These are phyloP conservation scores for Patellifolia procumbens DNA, from an alignment of 179 eudicot species.

Conservation along the genomic window DNA sequence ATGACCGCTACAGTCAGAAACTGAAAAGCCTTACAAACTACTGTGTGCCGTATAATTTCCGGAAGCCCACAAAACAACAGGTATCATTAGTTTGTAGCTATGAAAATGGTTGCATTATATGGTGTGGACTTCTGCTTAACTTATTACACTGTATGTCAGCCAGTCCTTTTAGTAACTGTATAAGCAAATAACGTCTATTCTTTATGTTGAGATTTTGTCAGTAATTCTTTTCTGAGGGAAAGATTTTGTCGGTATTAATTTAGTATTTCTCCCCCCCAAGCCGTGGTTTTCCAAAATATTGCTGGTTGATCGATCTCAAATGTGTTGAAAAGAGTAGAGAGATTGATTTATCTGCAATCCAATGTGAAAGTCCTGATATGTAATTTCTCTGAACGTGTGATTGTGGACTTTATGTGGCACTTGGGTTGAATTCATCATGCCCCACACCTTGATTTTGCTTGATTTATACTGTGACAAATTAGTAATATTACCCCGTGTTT, in stretches of 20 bases:
- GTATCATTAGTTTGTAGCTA: constrained; percentile 35
- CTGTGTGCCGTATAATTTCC: constrained; percentile 62
- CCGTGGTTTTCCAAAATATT: neutral
- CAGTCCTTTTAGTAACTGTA: neutral
- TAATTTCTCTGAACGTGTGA: neutral
- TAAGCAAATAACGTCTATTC: neutral
- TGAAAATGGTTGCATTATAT: neutral
- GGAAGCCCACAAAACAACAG: constrained; percentile 99
- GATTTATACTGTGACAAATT: neutral
- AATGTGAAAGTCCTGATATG: neutral
- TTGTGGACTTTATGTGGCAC: neutral
- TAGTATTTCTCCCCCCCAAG: neutral
- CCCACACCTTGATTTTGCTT: neutral
- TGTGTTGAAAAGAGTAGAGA: neutral
- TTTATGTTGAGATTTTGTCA: neutral
- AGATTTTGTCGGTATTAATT: neutral
- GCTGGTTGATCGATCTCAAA: neutral
- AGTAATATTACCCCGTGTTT: neutral
- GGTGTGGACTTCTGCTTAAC: neutral
- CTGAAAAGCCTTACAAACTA: constrained; percentile 81
- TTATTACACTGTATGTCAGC: neutral
- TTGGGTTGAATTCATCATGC: neutral
- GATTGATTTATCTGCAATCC: neutral
- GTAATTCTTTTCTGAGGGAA: no score
- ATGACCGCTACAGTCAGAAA: constrained; percentile 95